These are phyloP conservation scores for Plectosphaerella plurivora DNA, from an alignment of 2,329 filamentous ascomycete species.

Conservation along the genomic window DNA sequence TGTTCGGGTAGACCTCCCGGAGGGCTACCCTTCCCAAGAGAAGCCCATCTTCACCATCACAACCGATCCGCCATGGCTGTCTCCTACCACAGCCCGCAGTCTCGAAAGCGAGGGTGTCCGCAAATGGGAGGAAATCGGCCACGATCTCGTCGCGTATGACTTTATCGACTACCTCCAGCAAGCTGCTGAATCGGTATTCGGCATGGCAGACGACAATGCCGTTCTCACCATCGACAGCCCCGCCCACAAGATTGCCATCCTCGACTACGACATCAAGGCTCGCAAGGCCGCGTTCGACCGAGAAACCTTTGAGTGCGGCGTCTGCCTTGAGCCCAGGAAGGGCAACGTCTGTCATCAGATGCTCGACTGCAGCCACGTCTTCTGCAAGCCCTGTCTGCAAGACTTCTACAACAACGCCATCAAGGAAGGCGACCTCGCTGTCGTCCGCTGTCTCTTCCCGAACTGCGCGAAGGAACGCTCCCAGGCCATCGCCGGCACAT, in stretches of 20 bases:
- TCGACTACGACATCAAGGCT: slow-evolving; percentile 74
- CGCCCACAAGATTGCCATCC: slow-evolving; percentile 62
- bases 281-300: slow-evolving; percentile 73
- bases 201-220: slow-evolving; percentile 42
- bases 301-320: slow-evolving; percentile 80
- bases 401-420: slow-evolving; percentile 91
- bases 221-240: slow-evolving; percentile 44
- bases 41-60: slow-evolving; percentile 48
- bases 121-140: slow-evolving; percentile 60
- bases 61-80: slow-evolving; percentile 55
- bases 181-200: slow-evolving; percentile 56
- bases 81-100: slow-evolving; percentile 36
- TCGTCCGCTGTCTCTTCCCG: slow-evolving; percentile 75
- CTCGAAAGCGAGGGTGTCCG: slow-evolving; percentile 45
- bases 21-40: slow-evolving; percentile 50
- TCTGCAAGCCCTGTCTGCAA: slow-evolving; percentile 81
- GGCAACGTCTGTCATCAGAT: slow-evolving; percentile 77
- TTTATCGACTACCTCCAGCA: slow-evolving; percentile 62
- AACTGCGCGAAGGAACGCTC: slow-evolving; percentile 66
- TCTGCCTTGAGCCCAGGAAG: slow-evolving; percentile 92
- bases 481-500: slow-evolving; percentile 6
- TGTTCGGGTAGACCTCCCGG: slow-evolving; percentile 49
- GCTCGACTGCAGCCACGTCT: slow-evolving; percentile 82
- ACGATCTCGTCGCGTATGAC: slow-evolving; percentile 53
- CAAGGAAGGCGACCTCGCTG: slow-evolving; percentile 72